Percentiles rank a stretch among this genome's conserved stretches.
Evolutionary conservation across 2,329 filamentous ascomycete genomes (phyloP).

Genomic region (Aureobasidium sp.): DNA sequence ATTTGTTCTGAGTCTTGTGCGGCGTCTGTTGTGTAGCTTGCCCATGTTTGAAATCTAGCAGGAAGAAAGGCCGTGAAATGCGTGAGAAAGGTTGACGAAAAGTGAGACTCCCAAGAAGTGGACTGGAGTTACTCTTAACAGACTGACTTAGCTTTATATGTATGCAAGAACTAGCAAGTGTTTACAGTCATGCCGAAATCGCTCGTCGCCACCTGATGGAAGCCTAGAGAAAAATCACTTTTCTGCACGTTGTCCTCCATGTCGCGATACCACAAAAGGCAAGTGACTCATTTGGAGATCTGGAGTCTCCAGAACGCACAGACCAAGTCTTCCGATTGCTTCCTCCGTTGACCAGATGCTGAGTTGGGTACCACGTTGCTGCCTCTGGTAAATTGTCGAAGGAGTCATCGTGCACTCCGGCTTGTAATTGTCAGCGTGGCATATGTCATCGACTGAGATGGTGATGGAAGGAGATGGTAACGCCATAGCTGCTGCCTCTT

Average conservation of each 20-base stretch:
- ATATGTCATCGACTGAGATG: not conserved
- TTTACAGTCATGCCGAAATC: slow-evolving; percentile 9
- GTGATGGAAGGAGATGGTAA: not conserved
- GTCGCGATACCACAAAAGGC: not conserved
- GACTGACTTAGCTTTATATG: not conserved
- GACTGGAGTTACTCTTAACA: not conserved
- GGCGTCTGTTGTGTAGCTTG: slow-evolving; percentile 39
- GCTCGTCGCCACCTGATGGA: slow-evolving; percentile 6
- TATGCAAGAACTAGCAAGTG: not conserved
- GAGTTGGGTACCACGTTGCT: not conserved
- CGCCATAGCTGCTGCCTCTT: not conserved
- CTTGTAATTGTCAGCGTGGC: too few species aligned
- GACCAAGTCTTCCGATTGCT: slow-evolving; percentile 1
- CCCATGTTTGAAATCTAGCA: slow-evolving; percentile 33
- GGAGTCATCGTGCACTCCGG: not conserved
- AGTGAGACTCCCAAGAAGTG: not conserved
- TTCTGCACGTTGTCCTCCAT: not conserved
- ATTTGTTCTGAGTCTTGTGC: slow-evolving; percentile 35
- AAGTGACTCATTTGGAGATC: slow-evolving; percentile 2
- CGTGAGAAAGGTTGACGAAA: too few species aligned
- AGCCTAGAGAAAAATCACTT: slow-evolving; percentile 6
- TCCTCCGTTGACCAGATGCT: not conserved
- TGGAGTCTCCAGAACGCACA: slow-evolving; percentile 1
- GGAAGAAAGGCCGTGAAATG: too few species aligned
- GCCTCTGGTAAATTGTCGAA: not conserved